A percentile compares a stretch with the other conserved stretches of the same genome.
These are phyloP conservation scores for Leccinum pellstonianum DNA, from an alignment of 768 basidiomycete genomes.

Conservation along the genomic window DNA sequence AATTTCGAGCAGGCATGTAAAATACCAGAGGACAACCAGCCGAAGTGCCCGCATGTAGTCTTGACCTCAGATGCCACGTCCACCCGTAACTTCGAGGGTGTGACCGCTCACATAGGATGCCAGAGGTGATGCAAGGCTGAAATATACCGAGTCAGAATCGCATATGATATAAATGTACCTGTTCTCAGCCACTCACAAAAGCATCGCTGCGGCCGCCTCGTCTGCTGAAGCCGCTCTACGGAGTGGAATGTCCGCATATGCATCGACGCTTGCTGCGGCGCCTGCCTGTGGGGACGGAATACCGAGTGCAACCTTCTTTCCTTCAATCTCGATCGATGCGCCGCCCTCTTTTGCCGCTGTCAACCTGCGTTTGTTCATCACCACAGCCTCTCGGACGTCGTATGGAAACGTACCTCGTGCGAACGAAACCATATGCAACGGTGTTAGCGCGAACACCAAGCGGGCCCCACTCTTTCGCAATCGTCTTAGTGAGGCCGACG, in stretches of 20 bases:
- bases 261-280: slow-evolving; percentile 38
- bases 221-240: slow-evolving; percentile 65
- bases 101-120: slow-evolving; percentile 82
- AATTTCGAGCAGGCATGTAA: slow-evolving; percentile 1
- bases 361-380: slow-evolving; percentile 43
- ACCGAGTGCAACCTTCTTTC: slow-evolving; percentile 81
- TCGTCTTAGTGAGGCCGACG: slow-evolving; percentile 78
- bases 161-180: background rate
- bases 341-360: slow-evolving; percentile 81
- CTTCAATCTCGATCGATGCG: slow-evolving; percentile 71
- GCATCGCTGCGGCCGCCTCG: slow-evolving; percentile 71
- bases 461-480: slow-evolving; percentile 84
- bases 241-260: slow-evolving; percentile 59
- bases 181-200: slow-evolving; percentile 58
- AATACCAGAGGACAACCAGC: background rate
- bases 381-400: background rate
- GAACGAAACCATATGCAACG: slow-evolving; percentile 73
- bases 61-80: slow-evolving; percentile 58
- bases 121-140: slow-evolving; percentile 72
- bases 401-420: slow-evolving; percentile 55
- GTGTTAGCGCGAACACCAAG: slow-evolving; percentile 84
- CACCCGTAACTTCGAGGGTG: slow-evolving; percentile 82
- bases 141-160: slow-evolving; percentile 10
- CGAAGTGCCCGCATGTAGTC: background rate
- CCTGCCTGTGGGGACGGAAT: slow-evolving; percentile 58